Evolutionary conservation across 164 flowering plant species (phyloP), one percentile per base, ranked within the genome.

Genomic region (Echeveria elegans): DNA sequence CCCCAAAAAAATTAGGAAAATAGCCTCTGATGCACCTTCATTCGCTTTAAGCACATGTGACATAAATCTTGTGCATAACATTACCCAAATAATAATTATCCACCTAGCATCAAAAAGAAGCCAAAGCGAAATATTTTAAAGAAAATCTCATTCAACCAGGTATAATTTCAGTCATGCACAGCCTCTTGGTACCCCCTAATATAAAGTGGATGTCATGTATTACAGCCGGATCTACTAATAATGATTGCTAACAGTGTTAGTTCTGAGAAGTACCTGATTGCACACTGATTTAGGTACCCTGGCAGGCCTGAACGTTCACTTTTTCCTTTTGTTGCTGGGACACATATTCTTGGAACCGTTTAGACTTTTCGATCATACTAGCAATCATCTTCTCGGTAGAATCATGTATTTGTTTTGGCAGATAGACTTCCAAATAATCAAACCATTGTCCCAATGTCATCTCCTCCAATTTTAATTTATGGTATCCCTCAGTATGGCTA

Each of bases 371-470:
- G 64, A 70, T 78, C 86, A 88, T 83, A 3, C 52, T 76, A 26
- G 67, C 69, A 72, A 86, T 75, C 71, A 82, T 73, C 72, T 82
- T 72, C 53, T 87, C 95, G 1, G 87, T 79, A 18, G 23, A 76
- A 29, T 79, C 80, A 70, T 70, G 30, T 52, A 90, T 83, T 68
- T 86, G 86, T 64, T 81, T 80, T 1, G 86, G 87, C 74, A 86
- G 69, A 74, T 74, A 48, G 61, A 70, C 80, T 70, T 85, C 89
- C 80, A 88, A 64, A 66, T 69, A 83, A 73, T 85, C 86, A 63
- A 88, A 83, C 89, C 89, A 90, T 19, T 90, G 81, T 32, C 83
- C 94, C 14, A 90, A 62, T 23, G 86, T 85, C 86, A 87, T 85
- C 73, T 82, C 86, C 80, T 81, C 84, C 72, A 84, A 77, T 72